Conservation (phyloP, 2,329 filamentous ascomycete genomes). For the Setomelanomma holmii region DNA sequence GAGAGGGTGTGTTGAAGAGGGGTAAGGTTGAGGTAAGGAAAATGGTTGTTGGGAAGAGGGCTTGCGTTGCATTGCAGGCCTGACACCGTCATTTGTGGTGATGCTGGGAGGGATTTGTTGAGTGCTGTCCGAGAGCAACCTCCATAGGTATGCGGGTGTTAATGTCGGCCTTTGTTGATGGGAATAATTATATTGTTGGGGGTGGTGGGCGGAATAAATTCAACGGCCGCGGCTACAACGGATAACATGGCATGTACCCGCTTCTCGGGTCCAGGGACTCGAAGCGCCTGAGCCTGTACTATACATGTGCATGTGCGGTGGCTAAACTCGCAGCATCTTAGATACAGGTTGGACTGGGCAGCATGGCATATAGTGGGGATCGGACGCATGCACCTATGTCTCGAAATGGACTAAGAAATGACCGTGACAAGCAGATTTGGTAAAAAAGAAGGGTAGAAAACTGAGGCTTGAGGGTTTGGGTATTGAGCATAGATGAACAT, state of each 20-base stretch:
- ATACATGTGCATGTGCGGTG: slow-evolving; percentile 18
- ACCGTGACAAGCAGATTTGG: slow-evolving; percentile 1
- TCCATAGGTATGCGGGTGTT: not conserved
- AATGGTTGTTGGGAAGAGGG: slow-evolving; percentile 1
- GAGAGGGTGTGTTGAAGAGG: slow-evolving; percentile 31
- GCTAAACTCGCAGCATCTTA: slow-evolving; percentile 26
- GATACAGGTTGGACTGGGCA: slow-evolving; percentile 39
- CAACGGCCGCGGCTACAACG: slow-evolving; percentile 34
- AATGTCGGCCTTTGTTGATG: not conserved
- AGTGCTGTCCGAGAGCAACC: not conserved
- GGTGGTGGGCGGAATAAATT: not conserved
- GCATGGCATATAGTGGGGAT: slow-evolving; percentile 40
- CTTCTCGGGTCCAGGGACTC: slow-evolving; percentile 26
- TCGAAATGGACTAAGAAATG: slow-evolving; percentile 15
- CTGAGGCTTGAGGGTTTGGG: too few relatives aligned
- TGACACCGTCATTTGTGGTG: not conserved
- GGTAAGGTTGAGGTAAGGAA: slow-evolving; percentile 9
- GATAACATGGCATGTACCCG: slow-evolving; percentile 27
- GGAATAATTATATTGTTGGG: not conserved
- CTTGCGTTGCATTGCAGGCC: not conserved
- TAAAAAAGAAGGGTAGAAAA: not conserved
- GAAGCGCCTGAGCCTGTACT: slow-evolving; percentile 4
- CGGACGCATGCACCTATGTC: slow-evolving; percentile 18
- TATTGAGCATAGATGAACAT: too few relatives aligned
- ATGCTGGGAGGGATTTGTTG: not conserved